Evolutionary conservation across 495 filamentous ascomycete species (phyloP).

Genomic region (Hyaloscypha hepaticicola): DNA sequence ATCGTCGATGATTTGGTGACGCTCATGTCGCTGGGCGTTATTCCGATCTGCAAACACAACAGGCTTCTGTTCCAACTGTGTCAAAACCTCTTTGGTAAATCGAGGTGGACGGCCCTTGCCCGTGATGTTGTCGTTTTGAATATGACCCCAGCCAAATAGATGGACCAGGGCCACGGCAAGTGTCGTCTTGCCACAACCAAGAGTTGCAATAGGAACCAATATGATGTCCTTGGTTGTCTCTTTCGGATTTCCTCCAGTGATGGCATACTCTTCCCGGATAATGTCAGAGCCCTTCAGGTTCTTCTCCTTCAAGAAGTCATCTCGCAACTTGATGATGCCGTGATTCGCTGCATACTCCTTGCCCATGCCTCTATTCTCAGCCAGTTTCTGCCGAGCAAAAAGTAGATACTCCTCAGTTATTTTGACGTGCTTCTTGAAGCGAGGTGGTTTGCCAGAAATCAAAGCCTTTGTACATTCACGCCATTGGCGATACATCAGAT

Average conservation of each 20-base stretch:
- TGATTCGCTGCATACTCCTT: conserved; percentile 80
- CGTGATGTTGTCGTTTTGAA: conserved; percentile 96
- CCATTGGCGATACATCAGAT: conserved; percentile 98
- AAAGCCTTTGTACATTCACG: conserved; percentile 92
- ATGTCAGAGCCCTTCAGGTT: conserved; percentile 86
- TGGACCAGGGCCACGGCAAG: conserved; percentile 77
- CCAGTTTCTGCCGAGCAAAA: conserved; percentile 74
- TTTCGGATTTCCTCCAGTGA: conserved; percentile 37
- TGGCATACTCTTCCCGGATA: conserved; percentile 59
- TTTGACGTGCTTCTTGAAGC: conserved; percentile 78
- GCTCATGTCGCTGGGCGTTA: conserved; percentile 85
- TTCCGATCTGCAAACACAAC: conserved; percentile 93
- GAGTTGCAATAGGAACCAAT: conserved; percentile 82
- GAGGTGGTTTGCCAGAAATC: conserved; percentile 71
- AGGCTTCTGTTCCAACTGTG: conserved; percentile 54
- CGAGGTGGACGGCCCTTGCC: conserved; percentile 68
- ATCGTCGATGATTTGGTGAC: conserved; percentile 82
- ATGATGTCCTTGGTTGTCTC: conserved; percentile 64
- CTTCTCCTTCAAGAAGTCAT: conserved; percentile 78
- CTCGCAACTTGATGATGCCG: conserved; percentile 89
- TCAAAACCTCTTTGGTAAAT: conserved; percentile 67
- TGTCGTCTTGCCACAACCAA: conserved; percentile 97
- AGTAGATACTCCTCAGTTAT: conserved; percentile 89
- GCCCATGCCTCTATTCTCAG: conserved; percentile 57
- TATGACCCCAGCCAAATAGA: conserved; percentile 89